A percentile compares a stretch with the other conserved stretches of the same genome.
Conservation (phyloP, 163 green algal species). For the Scenedesmus sp. region DNA sequence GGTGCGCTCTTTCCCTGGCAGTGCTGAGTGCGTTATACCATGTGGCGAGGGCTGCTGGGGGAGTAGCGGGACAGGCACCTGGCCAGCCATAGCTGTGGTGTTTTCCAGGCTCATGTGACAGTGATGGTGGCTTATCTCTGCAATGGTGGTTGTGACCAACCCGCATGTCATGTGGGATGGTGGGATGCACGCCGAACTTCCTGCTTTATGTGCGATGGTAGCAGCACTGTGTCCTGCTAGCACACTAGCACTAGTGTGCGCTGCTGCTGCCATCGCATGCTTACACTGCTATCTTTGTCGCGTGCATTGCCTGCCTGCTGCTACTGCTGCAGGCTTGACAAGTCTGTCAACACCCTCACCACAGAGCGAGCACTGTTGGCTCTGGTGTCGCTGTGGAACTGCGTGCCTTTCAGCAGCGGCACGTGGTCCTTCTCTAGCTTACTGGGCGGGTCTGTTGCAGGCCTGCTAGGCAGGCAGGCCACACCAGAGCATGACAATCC, state of each 20-base stretch:
- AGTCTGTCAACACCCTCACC: slow-evolving; percentile 31
- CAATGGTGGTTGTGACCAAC: too few relatives aligned
- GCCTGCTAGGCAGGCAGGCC: background rate
- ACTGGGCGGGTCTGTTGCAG: background rate
- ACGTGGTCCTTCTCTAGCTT: background rate
- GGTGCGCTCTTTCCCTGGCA: too few relatives aligned
- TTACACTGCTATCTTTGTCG: background rate
- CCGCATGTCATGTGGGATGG: too few relatives aligned
- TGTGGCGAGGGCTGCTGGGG: too few relatives aligned
- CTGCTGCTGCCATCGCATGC: too few relatives aligned
- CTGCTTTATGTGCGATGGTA: too few relatives aligned
- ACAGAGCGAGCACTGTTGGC: slow-evolving; percentile 17
- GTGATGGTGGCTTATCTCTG: too few relatives aligned
- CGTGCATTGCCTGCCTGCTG: background rate
- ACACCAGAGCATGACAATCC: background rate
- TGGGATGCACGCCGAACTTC: too few relatives aligned
- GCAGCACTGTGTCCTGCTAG: background rate
- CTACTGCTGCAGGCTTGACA: background rate
- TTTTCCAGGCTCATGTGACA: too few relatives aligned
- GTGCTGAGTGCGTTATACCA: too few relatives aligned
- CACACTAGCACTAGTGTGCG: too few relatives aligned
- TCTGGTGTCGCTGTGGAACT: slow-evolving; percentile 13
- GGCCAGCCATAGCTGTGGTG: background rate
- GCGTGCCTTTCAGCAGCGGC: background rate
- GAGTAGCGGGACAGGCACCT: too few relatives aligned